These are phyloP conservation scores for Leccinum broughii DNA, from an alignment of 768 basidiomycete genomes.

Conservation along the genomic window DNA sequence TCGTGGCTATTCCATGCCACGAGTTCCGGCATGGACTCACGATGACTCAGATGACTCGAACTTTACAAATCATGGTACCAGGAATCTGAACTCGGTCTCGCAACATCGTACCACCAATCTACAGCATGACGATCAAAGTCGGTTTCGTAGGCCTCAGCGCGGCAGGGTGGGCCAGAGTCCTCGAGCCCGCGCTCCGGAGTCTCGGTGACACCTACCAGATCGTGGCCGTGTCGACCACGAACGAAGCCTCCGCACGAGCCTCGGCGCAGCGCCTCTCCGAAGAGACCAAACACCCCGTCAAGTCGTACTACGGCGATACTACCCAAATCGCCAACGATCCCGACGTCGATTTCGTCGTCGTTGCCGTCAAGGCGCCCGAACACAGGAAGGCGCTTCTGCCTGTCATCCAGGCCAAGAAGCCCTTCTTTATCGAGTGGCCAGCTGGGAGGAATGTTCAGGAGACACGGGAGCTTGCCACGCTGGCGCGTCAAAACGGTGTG, in stretches of 20 bases:
- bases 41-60: not conserved
- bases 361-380: slow-evolving; percentile 10
- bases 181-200: slow-evolving; percentile 10
- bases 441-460: slow-evolving; percentile 10
- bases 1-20: not conserved
- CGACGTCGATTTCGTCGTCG: slow-evolving; percentile 16
- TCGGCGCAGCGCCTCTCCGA: slow-evolving; percentile 10
- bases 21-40: not conserved
- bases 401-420: slow-evolving; percentile 16
- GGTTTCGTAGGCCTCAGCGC: slow-evolving; percentile 14
- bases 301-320: slow-evolving; percentile 14
- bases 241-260: slow-evolving; percentile 7
- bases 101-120: not conserved
- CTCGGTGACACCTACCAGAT: slow-evolving; percentile 14
- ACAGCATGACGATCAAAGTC: slow-evolving; percentile 6
- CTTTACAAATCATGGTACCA: not conserved
- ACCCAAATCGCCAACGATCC: slow-evolving; percentile 17
- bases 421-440: slow-evolving; percentile 16
- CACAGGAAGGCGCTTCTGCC: slow-evolving; percentile 11
- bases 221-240: slow-evolving; percentile 14
- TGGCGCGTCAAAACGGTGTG: slow-evolving; percentile 8
- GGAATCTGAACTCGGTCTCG: not conserved
- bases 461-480: slow-evolving; percentile 11
- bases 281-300: slow-evolving; percentile 7
- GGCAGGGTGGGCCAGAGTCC: slow-evolving; percentile 5